phyloP scores from a whole-genome alignment of 2,329 filamentous ascomycete species.

The Claviceps digitariae region DNA sequence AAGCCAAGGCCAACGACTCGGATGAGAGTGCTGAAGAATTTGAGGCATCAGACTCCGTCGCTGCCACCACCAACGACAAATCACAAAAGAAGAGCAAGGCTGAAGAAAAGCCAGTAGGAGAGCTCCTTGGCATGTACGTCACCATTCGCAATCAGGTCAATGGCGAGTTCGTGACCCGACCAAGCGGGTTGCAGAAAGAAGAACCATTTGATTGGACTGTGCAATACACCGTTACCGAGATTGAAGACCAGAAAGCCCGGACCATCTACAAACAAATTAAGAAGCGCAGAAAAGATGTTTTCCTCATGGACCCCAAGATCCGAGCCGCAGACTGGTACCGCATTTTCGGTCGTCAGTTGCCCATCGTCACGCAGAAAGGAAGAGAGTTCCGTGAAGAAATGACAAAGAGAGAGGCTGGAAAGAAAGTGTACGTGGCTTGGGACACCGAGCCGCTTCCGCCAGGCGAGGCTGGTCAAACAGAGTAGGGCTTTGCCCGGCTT shows the following conservation, averaged over 20 bases:
- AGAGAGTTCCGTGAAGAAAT: constrained; percentile 41
- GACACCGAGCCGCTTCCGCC: constrained; percentile 16
- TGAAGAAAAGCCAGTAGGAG: constrained; percentile 7
- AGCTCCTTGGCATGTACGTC: constrained; percentile 57
- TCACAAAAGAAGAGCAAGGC: neutral
- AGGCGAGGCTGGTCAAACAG: no score
- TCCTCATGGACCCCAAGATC: constrained; percentile 28
- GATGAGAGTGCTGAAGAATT: neutral
- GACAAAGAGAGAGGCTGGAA: constrained; percentile 34
- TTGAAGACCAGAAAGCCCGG: constrained; percentile 30
- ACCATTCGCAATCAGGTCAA: constrained; percentile 62
- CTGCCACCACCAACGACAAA: neutral
- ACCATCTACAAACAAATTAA: constrained; percentile 43
- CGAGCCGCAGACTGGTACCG: constrained; percentile 30
- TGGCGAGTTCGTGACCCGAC: constrained; percentile 47
- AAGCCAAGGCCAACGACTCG: neutral
- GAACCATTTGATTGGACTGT: constrained; percentile 47
- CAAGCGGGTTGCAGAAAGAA: constrained; percentile 30
- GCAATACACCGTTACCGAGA: constrained; percentile 63
- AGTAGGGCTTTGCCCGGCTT: no score
- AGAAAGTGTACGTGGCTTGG: constrained; percentile 35
- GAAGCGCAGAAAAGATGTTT: constrained; percentile 35
- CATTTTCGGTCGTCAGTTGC: constrained; percentile 30
- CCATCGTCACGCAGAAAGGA: constrained; percentile 36
- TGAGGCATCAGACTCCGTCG: neutral